Percentiles rank a stretch among this genome's conserved stretches.
Evolutionary conservation across 306 rosid species (phyloP).

Genomic region (Rubus idaeus): DNA sequence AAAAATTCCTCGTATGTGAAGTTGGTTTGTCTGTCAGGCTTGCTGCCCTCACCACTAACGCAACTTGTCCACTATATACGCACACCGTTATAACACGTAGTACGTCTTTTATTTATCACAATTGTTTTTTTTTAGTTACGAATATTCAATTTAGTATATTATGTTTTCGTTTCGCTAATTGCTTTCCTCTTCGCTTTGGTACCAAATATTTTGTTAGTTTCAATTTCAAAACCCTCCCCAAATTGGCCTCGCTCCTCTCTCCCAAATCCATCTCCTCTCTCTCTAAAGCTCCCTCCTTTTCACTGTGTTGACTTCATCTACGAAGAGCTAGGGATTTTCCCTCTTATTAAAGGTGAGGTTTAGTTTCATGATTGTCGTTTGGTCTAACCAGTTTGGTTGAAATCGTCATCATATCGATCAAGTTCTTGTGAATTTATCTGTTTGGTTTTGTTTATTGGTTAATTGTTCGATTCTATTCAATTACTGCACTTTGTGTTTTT

Average conservation of each 20-base stretch:
- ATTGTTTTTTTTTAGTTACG: not conserved
- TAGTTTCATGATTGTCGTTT: not conserved
- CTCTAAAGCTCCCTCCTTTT: slow-evolving; percentile 2
- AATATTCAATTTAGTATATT: not conserved
- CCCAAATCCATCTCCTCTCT: not conserved
- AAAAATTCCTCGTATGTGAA: not conserved
- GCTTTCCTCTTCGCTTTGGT: not conserved
- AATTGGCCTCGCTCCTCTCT: not conserved
- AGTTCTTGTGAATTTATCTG: not conserved
- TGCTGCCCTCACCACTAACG: not conserved
- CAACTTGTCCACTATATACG: too few relatives aligned
- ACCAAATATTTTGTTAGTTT: not conserved
- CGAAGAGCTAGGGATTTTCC: slow-evolving; percentile 9
- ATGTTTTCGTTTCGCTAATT: too few relatives aligned
- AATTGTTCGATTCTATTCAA: not conserved
- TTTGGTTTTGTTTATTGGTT: not conserved
- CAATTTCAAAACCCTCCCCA: slow-evolving; percentile 10
- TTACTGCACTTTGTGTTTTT: not conserved
- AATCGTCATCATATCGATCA: not conserved
- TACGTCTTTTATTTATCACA: too few relatives aligned
- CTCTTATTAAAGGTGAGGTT: slow-evolving; percentile 12
- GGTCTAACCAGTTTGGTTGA: not conserved
- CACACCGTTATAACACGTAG: too few relatives aligned
- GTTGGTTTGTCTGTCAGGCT: not conserved
- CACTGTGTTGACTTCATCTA: not conserved